phyloP scores from a whole-genome alignment of 768 basidiomycete genomes.

The Tulasnella sp. region DNA sequence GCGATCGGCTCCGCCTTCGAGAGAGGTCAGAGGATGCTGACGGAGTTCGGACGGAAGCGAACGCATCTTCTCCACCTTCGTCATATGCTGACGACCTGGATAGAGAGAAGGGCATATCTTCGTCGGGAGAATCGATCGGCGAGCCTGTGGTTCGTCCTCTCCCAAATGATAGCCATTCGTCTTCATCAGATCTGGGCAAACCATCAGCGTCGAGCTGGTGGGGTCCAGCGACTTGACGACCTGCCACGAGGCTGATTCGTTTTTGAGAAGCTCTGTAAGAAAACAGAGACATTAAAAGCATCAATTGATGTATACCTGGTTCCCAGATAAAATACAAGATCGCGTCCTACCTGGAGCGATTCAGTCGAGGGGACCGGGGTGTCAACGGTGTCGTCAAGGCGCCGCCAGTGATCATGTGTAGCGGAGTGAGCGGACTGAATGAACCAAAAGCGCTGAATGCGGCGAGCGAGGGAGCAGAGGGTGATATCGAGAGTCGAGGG shows the following conservation, averaged over 20 bases:
- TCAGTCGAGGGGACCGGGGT: constrained; percentile 8
- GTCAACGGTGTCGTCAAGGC: constrained; percentile 3
- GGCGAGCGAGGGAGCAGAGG: constrained; percentile 5
- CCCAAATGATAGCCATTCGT: constrained; percentile 10
- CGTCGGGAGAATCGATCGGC: too few relatives aligned
- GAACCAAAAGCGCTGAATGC: neutral
- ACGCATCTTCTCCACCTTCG: too few relatives aligned
- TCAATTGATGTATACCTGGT: neutral
- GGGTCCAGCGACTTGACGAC: constrained; percentile 14
- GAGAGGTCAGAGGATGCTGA: neutral
- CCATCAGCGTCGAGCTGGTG: constrained; percentile 10
- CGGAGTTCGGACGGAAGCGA: neutral
- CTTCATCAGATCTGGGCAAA: neutral
- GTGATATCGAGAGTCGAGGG: constrained; percentile 25
- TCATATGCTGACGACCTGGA: neutral
- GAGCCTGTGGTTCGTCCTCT: neutral
- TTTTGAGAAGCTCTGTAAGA: constrained; percentile 15
- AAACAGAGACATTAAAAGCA: neutral
- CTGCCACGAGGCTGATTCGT: constrained; percentile 17
- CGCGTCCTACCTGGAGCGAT: constrained; percentile 12
- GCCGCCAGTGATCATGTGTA: constrained; percentile 5
- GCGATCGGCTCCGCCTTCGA: neutral
- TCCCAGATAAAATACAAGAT: too few relatives aligned
- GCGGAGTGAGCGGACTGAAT: neutral
- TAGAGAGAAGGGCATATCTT: neutral